Evolutionary conservation across 1,139 yeast genomes (phyloP).

Genomic region (Pichia sp.): DNA sequence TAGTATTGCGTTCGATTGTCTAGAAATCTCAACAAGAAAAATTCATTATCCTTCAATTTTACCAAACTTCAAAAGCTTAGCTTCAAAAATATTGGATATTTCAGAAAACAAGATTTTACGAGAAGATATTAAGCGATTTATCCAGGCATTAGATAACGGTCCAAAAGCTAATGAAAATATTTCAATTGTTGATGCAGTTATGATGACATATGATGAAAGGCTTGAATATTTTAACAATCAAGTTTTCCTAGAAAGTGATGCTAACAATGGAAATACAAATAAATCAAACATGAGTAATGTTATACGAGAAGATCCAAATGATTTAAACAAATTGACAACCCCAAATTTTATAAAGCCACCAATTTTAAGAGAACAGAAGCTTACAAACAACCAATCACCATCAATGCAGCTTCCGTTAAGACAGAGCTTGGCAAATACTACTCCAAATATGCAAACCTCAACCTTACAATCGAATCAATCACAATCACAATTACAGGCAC

Average conservation of each 20-base stretch:
- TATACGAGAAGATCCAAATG: too few species aligned
- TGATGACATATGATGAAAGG: conserved; percentile 10
- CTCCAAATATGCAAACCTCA: too few species aligned
- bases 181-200: conserved; percentile 4
- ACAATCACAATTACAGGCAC: neutral
- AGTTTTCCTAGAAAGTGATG: too few species aligned
- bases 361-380: too few species aligned
- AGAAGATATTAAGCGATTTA: conserved; percentile 1
- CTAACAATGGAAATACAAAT: too few species aligned
- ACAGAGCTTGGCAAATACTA: too few species aligned
- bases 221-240: neutral
- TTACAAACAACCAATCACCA: too few species aligned
- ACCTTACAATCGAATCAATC: neutral
- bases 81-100: conserved; percentile 1
- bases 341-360: too few species aligned
- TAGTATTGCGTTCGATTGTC: conserved; percentile 12
- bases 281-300: too few species aligned
- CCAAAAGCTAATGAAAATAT: neutral
- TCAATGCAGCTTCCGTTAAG: neutral
- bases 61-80: conserved; percentile 5
- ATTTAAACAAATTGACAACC: too few species aligned
- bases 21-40: conserved; percentile 14
- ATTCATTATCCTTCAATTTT: conserved; percentile 2
- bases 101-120: neutral
- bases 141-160: conserved; percentile 1